Conservation (phyloP, 306 rosid genomes). For the Benincasa hispida region DNA sequence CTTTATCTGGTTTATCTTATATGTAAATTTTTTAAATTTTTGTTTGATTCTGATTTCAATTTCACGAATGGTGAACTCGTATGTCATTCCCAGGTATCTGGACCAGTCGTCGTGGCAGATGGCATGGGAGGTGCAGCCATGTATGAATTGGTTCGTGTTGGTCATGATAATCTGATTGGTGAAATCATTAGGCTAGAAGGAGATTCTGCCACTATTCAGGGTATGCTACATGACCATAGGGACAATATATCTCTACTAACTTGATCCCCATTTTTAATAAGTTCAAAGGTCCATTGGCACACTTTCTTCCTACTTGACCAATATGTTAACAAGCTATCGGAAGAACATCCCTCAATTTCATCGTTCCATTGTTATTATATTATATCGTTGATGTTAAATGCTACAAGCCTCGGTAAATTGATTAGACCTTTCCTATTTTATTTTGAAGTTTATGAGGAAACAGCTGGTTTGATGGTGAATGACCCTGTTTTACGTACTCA, state of each 20-base stretch:
- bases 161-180: slow-evolving; percentile 82
- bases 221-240: slow-evolving; percentile 14
- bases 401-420: background rate
- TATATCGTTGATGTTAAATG: background rate
- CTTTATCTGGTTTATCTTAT: background rate
- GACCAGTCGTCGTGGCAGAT: slow-evolving; percentile 96
- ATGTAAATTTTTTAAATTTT: background rate
- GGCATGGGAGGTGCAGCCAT: slow-evolving; percentile 99
- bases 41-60: background rate
- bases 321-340: background rate
- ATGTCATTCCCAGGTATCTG: slow-evolving; percentile 62
- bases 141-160: slow-evolving; percentile 97
- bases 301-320: background rate
- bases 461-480: slow-evolving; percentile 88
- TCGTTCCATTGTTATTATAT: background rate
- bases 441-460: slow-evolving; percentile 90
- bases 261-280: background rate
- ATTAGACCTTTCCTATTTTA: slow-evolving; percentile 7
- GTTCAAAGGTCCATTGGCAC: background rate
- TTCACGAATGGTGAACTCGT: background rate
- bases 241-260: background rate
- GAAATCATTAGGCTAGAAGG: slow-evolving; percentile 97
- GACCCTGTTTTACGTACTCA: slow-evolving; percentile 95
- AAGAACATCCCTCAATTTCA: background rate
- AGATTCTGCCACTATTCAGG: slow-evolving; percentile 97